Conservation (phyloP, 441 rosid species). For the Melastoma candidum region DNA sequence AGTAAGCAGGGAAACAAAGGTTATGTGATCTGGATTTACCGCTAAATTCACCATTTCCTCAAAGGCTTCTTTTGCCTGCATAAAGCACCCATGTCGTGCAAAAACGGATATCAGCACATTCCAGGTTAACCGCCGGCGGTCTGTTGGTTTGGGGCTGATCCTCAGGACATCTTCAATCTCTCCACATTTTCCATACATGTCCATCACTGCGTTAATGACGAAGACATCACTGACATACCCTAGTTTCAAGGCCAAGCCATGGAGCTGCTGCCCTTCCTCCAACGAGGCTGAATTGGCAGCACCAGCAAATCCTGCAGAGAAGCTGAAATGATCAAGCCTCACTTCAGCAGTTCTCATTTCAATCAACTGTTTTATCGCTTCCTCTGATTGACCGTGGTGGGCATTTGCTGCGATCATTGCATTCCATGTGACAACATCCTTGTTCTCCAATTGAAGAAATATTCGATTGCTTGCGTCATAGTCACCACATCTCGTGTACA, state of each 20-base stretch:
- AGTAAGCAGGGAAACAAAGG: conserved; percentile 80
- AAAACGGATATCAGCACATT: conserved; percentile 72
- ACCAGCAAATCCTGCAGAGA: conserved; percentile 70
- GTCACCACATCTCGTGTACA: conserved; percentile 82
- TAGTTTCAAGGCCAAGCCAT: conserved; percentile 49
- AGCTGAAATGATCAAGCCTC: conserved; percentile 60
- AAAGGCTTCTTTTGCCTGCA: conserved; percentile 59
- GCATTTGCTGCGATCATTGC: conserved; percentile 65
- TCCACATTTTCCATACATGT: conserved; percentile 93
- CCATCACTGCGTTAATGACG: conserved; percentile 58
- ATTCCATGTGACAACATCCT: conserved; percentile 59
- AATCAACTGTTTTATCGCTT: conserved; percentile 51
- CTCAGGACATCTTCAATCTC: conserved; percentile 51
- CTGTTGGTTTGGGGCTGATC: conserved; percentile 27
- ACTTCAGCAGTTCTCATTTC: conserved; percentile 44
- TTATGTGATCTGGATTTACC: conserved; percentile 63
- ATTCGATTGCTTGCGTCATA: conserved; percentile 41
- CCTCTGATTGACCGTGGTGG: conserved; percentile 52
- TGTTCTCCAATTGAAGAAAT: conserved; percentile 32
- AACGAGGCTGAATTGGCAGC: conserved; percentile 62
- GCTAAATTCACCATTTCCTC: conserved; percentile 58
- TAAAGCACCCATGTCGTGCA: conserved; percentile 63
- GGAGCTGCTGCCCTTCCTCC: conserved; percentile 87
- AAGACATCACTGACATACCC: conserved; percentile 51
- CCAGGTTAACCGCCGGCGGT: conserved; percentile 54